Base-by-base conservation (phyloP, 257 asterid genomes). In the Petrea volubilis region DNA sequence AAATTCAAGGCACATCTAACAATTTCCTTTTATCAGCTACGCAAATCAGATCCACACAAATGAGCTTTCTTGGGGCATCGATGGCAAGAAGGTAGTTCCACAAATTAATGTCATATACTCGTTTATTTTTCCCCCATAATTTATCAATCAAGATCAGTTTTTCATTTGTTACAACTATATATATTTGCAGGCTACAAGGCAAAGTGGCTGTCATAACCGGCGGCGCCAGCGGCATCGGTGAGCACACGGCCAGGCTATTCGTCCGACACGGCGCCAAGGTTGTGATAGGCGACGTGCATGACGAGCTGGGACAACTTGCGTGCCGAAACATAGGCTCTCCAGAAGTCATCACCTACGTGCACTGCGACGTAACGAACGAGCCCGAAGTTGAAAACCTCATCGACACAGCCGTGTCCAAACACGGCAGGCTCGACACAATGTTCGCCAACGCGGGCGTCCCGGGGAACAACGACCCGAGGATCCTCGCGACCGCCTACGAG, bases 361-460 rank as follows among this genome's bases (percentile, higher is more conserved):
- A 81, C 44, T 81, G 84, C 43, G 87, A 86, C 51, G 81, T 83
- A 0, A 77, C 81, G 3, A 25, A n/a, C 1, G 89, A 86, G 31
- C 0, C 27, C 1, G 74, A 83, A 15, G 76, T 86, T 0, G 36
- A 31, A 6, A 33, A 52, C 41, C 77, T 67, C 28, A 80, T 83
- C 14, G 72, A 81, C 44, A 12, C 55, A 8, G 80, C 82, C 4
- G 66, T 83, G 5, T 73, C 83, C 44, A 72, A 65, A 4, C 38
- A 76, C 34, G 85, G 89, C 11, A 69, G 75, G 33, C 83, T 84
- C 4, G 89, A 84, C 74, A 74, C 81, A 60, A 79, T 79, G 84
- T 82, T 74, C 27, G 44, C 62, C 71, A 82, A 85, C 24, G 90
- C 85, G 2, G 87, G 81, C 8, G 49, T 24, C 46, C 43, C 71